Percentiles rank a stretch among this genome's conserved stretches.
phyloP scores from a whole-genome alignment of 495 filamentous ascomycete genomes.

The Tuber aestivum region DNA sequence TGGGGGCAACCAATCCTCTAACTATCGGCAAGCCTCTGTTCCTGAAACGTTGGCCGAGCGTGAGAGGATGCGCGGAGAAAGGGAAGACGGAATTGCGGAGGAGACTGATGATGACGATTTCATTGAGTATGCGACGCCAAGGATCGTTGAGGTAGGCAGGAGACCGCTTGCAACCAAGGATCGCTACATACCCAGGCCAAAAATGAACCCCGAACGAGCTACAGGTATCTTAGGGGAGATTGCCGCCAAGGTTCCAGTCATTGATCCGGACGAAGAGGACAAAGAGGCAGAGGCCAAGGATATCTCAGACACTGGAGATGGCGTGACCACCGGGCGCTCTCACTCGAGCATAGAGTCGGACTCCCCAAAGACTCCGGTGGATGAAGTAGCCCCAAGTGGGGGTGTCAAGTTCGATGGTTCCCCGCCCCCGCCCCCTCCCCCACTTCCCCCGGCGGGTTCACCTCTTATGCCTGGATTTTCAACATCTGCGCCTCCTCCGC shows the following conservation, averaged over 20 bases:
- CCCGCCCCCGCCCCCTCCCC: constrained; percentile 46
- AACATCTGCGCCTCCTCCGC: constrained; percentile 20
- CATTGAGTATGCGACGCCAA: constrained; percentile 46
- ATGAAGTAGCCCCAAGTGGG: constrained; percentile 51
- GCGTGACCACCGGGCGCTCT: constrained; percentile 68
- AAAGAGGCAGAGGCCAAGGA: constrained; percentile 49
- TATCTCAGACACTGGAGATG: constrained; percentile 47
- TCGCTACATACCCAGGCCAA: constrained; percentile 54
- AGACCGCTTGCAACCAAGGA: constrained; percentile 29
- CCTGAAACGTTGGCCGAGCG: constrained; percentile 35
- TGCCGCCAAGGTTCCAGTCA: constrained; percentile 64
- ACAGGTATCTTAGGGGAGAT: constrained; percentile 76
- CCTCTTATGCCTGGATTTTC: constrained; percentile 21
- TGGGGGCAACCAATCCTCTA: constrained; percentile 3
- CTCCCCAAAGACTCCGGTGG: constrained; percentile 63
- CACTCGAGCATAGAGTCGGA: constrained; percentile 70
- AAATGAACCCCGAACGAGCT: constrained; percentile 66
- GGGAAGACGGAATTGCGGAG: constrained; percentile 29
- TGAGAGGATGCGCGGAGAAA: constrained; percentile 19
- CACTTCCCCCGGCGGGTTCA: constrained; percentile 8
- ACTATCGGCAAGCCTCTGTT: constrained; percentile 23
- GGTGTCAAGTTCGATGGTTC: constrained; percentile 46
- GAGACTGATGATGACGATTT: constrained; percentile 45
- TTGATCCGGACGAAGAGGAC: constrained; percentile 62
- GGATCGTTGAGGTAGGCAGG: constrained; percentile 42